Conservation (phyloP, 2,329 filamentous ascomycete species). For the Diaporthe nobilis region DNA sequence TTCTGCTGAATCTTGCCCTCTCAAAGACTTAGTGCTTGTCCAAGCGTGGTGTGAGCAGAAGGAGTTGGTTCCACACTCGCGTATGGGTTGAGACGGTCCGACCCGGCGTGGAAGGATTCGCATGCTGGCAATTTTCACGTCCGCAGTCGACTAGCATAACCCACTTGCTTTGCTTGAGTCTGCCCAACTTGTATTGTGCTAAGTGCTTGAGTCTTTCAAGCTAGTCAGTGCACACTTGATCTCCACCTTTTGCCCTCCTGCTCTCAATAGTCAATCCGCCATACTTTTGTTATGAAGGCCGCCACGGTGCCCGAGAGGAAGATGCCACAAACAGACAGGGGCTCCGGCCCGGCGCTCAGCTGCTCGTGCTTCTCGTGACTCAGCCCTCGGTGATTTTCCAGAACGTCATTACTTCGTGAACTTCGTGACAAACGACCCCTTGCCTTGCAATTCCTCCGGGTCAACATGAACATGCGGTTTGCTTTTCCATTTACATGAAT, state of each 20-base stretch:
- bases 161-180: background rate
- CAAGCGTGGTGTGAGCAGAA: background rate
- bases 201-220: background rate
- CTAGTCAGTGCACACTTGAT: background rate
- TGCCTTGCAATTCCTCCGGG: background rate
- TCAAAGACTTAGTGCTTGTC: too few relatives aligned
- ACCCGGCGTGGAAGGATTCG: background rate
- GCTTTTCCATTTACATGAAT: background rate
- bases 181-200: background rate
- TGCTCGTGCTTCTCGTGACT: background rate
- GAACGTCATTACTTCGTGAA: background rate
- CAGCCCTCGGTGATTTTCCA: background rate
- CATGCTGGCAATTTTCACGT: background rate
- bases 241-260: background rate
- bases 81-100: background rate
- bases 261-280: too few relatives aligned
- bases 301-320: background rate
- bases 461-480: too few relatives aligned
- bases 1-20: background rate
- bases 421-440: background rate
- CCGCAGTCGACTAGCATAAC: background rate
- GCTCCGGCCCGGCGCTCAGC: background rate
- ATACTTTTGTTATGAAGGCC: background rate
- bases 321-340: background rate
- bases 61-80: background rate